Conservation (phyloP, 371 early-diverging fungal genomes). For the Mucor lusitanicus region DNA sequence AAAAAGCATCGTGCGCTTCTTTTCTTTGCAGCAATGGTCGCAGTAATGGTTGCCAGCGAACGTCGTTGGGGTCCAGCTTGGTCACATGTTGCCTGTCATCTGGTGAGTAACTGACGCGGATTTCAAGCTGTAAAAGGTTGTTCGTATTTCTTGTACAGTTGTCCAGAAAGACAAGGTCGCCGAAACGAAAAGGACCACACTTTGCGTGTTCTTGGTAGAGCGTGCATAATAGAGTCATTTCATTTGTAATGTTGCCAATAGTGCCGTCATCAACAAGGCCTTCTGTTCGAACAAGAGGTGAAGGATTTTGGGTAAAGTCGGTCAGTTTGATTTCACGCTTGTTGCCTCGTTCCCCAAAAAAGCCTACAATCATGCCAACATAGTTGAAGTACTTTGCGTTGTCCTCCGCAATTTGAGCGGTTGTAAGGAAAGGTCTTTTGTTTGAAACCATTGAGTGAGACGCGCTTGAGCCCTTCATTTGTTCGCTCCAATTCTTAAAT, state of each 20-base stretch:
- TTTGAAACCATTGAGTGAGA: not conserved
- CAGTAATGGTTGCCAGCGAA: not conserved
- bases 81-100: not conserved
- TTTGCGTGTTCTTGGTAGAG: slow-evolving; percentile 28
- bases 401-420: not conserved
- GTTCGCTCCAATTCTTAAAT: no score
- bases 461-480: no score
- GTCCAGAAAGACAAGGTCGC: not conserved
- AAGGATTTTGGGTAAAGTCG: slow-evolving; percentile 27
- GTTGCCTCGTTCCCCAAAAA: not conserved
- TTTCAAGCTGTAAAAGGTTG: not conserved
- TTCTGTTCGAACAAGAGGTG: not conserved
- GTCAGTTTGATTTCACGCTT: slow-evolving; percentile 14
- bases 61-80: no score
- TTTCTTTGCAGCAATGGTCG: not conserved
- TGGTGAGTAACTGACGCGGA: not conserved
- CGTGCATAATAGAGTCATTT: slow-evolving; percentile 18
- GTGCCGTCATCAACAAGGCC: not conserved
- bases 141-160: slow-evolving; percentile 4
- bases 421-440: not conserved
- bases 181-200: not conserved
- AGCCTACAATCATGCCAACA: slow-evolving; percentile 7
- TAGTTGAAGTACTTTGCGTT: not conserved
- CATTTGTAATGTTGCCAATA: not conserved
- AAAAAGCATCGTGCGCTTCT: no score